Conservation (phyloP, 805 yeast species). For the Myxozyma nipponensis region DNA sequence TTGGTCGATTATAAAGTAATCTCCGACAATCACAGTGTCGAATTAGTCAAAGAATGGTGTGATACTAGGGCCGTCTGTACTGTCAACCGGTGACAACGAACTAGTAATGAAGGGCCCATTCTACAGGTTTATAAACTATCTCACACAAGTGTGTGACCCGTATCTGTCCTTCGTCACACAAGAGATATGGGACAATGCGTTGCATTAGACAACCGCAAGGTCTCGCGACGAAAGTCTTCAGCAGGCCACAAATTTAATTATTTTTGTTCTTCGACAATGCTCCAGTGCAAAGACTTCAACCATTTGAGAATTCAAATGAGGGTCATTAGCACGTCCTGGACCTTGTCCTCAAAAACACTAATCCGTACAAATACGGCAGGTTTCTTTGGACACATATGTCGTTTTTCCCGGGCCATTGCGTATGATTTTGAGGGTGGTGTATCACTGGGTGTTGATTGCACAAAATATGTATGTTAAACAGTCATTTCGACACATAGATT, state of each 20-base stretch:
- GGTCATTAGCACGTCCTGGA: not conserved
- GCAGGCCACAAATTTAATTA: constrained; percentile 12
- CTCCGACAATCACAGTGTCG: not conserved
- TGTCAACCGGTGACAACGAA: not conserved
- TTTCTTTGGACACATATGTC: too few relatives aligned
- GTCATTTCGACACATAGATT: too few relatives aligned
- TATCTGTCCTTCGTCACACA: constrained; percentile 30
- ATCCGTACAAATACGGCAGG: not conserved
- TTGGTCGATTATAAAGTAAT: constrained; percentile 9
- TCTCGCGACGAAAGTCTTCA: constrained; percentile 29
- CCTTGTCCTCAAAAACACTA: not conserved
- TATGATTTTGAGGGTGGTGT: too few relatives aligned
- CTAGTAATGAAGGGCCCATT: not conserved
- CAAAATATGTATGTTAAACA: too few relatives aligned
- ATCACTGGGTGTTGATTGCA: too few relatives aligned
- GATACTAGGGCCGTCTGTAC: constrained; percentile 17
- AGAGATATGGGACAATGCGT: too few relatives aligned
- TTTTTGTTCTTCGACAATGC: constrained; percentile 11
- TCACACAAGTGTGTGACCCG: constrained; percentile 24
- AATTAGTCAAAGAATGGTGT: constrained; percentile 23
- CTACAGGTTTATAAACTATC: too few relatives aligned
- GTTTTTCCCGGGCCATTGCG: too few relatives aligned
- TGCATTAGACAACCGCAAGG: too few relatives aligned
- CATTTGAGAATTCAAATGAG: not conserved
- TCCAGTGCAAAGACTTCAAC: constrained; percentile 3